Conservation (phyloP, 352 stramenopile genomes). For the Thalassiosira livingstoniorum region DNA sequence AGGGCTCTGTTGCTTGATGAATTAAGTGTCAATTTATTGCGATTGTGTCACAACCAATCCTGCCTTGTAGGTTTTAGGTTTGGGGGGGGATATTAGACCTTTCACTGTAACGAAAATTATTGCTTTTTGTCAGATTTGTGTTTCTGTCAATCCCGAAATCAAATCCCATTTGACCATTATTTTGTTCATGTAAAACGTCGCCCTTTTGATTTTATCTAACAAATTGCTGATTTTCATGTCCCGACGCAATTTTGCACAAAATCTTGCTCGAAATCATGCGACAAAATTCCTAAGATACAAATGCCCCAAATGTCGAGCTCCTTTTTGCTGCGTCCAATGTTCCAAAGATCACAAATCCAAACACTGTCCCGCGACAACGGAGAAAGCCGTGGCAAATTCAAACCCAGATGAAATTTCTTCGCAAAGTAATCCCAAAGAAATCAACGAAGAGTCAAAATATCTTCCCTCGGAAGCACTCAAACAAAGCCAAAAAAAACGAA, state of each 20-base stretch:
- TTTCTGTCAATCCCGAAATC: not conserved
- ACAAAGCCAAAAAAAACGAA: conserved; percentile 18
- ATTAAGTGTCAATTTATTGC: too few relatives aligned
- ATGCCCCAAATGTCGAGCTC: conserved; percentile 77
- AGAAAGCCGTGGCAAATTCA: not conserved
- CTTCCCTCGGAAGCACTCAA: conserved; percentile 16
- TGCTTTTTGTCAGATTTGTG: not conserved
- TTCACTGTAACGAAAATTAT: not conserved
- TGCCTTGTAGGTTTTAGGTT: too few relatives aligned
- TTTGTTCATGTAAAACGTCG: not conserved
- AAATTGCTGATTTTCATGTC: not conserved
- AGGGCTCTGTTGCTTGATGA: too few relatives aligned
- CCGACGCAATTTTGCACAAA: too few relatives aligned
- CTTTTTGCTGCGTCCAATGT: conserved; percentile 79
- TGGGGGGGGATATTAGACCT: too few relatives aligned
- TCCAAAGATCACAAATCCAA: conserved; percentile 75
- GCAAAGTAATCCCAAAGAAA: not conserved
- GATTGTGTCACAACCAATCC: too few relatives aligned
- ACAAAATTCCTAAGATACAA: conserved; percentile 68
- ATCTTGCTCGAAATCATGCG: not conserved
- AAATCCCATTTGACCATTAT: not conserved
- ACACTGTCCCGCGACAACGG: conserved; percentile 22
- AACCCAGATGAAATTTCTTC: too few relatives aligned
- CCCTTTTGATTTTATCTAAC: not conserved
- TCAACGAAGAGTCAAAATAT: conserved; percentile 43